phyloP scores from a whole-genome alignment of 192 early-diverging fungal genomes.

The Coemansia sp. region DNA sequence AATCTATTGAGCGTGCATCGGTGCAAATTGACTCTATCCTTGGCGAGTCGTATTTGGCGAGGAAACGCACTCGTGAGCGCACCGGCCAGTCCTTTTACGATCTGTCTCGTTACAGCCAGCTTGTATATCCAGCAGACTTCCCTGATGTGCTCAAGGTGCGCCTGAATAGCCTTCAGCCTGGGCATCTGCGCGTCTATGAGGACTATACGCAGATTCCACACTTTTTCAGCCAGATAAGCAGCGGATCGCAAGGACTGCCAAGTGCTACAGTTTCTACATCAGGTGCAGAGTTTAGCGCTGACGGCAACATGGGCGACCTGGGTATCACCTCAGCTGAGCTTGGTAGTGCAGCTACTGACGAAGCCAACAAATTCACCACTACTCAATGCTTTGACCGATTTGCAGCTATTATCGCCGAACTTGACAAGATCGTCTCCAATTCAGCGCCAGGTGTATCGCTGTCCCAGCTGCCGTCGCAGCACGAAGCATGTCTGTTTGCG shows the following conservation, averaged over 20 bases:
- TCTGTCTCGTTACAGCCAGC: conserved; percentile 68
- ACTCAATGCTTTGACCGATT: conserved; percentile 54
- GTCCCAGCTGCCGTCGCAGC: conserved; percentile 70
- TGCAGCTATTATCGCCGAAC: conserved; percentile 64
- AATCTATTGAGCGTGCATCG: conserved; percentile 93
- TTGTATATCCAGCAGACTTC: conserved; percentile 80
- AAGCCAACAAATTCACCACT: conserved; percentile 21
- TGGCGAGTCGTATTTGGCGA: conserved; percentile 61
- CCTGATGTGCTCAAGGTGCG: conserved; percentile 87
- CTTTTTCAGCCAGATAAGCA: conserved; percentile 56
- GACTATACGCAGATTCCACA: conserved; percentile 75
- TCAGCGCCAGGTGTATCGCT: conserved; percentile 50
- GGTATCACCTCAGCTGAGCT: conserved; percentile 8
- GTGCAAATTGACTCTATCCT: conserved; percentile 92
- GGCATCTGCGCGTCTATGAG: conserved; percentile 84
- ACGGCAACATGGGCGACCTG: conserved; percentile 2
- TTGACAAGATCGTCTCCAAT: conserved; percentile 73
- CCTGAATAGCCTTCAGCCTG: conserved; percentile 72
- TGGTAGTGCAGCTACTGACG: conserved; percentile 2
- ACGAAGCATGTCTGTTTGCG: conserved; percentile 72
- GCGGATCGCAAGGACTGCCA: conserved; percentile 15
- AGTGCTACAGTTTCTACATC: background rate
- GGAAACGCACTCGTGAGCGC: conserved; percentile 89
- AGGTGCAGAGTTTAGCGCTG: background rate
- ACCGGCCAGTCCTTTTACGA: conserved; percentile 91